Base-by-base conservation (phyloP, 2,329 filamentous ascomycete species). In the Tolypocladium tundrense region DNA sequence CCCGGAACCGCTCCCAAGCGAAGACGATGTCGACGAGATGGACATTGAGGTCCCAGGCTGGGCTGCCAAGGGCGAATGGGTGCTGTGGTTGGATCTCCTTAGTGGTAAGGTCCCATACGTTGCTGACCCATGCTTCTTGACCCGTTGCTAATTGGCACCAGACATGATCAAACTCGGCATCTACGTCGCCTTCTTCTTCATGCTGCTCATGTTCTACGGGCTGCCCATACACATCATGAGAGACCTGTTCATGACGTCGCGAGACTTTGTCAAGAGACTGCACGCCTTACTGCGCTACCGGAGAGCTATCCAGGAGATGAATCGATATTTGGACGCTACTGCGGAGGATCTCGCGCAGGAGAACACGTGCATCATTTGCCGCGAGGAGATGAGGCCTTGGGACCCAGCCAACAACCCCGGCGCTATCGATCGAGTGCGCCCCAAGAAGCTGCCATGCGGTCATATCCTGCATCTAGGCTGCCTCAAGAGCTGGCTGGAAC, bases 291-390 rank as follows among this genome's bases (percentile, higher is more conserved):
- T 96, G 62, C 86, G 90, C 60, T 99, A 97, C 71, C 87, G 92
- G 58, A 91, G 91, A 67, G 94, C 94, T 2, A 91, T 96, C 3
- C 83, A 88, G 64, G 91, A 97, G 69, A 97, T 99, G 91, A 94
- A 96, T 68, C 84, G 84, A 60, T 97, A 97, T 69, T 88, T 90
- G 5, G 94, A 99, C 70, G 94, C 94, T 1, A 96, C 90, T 1
- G 80, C 83, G 2, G 90, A 95, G 63, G 93, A 99, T 63, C 83
- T 99, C 31, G 78, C 80, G 35, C 82, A 89, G 54, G 93, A 97
- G 69, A 91, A 95, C 67, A 95, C 94, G 3, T 99, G 94, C 72
- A 99, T 99, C 65, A 96, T 99, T 57, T 99, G 94, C 72, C 86
- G 94, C 60, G 94, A 99, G 70, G 90, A 95, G 63, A 99, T 99